Conservation (phyloP, 257 asterid species). For the Ligustrum vulgare region DNA sequence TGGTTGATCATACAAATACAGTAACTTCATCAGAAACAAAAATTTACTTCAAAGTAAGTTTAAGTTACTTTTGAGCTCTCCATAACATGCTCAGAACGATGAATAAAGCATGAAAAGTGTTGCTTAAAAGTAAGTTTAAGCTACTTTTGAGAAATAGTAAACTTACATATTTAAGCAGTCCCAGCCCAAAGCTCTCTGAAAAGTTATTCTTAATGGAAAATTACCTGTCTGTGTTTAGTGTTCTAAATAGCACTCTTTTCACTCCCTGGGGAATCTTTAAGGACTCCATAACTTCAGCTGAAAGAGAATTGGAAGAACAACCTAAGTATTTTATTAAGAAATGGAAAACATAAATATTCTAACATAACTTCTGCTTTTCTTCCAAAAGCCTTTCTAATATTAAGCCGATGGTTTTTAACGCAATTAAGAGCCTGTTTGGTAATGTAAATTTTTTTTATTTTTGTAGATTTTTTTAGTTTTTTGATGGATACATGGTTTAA, state of each 20-base stretch:
- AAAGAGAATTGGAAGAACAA: not conserved
- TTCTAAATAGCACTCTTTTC: slow-evolving; percentile 86
- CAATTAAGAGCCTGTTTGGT: too few relatives aligned
- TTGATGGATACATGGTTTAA: too few relatives aligned
- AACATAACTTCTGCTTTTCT: too few relatives aligned
- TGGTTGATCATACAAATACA: not conserved
- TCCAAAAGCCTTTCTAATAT: too few relatives aligned
- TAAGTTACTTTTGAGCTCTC: not conserved
- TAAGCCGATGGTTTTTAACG: too few relatives aligned
- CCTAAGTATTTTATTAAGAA: not conserved
- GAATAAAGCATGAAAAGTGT: not conserved
- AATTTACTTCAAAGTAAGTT: not conserved
- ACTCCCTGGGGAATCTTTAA: slow-evolving; percentile 84
- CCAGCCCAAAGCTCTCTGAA: slow-evolving; percentile 6
- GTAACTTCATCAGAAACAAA: not conserved
- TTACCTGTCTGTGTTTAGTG: slow-evolving; percentile 94
- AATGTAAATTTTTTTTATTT: too few relatives aligned
- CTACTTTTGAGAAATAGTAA: not conserved
- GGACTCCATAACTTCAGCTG: slow-evolving; percentile 91
- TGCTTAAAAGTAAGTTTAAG: not conserved
- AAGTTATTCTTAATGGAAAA: not conserved
- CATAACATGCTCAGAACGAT: not conserved
- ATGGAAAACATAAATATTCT: not conserved
- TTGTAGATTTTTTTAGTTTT: too few relatives aligned
- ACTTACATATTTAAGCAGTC: slow-evolving; percentile 3